Conservation (phyloP, 805 yeast species). For the Starmerella lactis-condensi region DNA sequence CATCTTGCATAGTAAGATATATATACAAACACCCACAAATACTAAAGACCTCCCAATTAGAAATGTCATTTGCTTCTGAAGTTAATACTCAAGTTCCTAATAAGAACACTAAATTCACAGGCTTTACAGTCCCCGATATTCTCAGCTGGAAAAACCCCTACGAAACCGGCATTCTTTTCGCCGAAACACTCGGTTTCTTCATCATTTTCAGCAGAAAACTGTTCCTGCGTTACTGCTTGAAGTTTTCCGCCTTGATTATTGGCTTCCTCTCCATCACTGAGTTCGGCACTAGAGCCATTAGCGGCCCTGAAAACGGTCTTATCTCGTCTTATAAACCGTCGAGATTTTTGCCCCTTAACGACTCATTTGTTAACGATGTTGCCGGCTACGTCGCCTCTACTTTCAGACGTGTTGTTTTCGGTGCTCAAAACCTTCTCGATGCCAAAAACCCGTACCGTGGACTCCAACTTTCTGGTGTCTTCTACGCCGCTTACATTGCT, state of each 20-base stretch:
- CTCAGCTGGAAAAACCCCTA: slow-evolving; percentile 63
- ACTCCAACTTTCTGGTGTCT: slow-evolving; percentile 52
- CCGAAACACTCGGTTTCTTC: slow-evolving; percentile 37
- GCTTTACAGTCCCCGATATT: slow-evolving; percentile 24
- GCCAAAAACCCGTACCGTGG: slow-evolving; percentile 24
- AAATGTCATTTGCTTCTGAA: too few species aligned
- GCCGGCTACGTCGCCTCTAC: slow-evolving; percentile 27
- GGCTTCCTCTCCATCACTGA: slow-evolving; percentile 55
- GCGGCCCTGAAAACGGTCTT: slow-evolving; percentile 52
- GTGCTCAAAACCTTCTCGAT: slow-evolving; percentile 29
- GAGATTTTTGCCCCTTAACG: slow-evolving; percentile 26
- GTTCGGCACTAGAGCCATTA: slow-evolving; percentile 48
- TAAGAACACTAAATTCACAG: slow-evolving; percentile 13
- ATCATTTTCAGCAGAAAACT: slow-evolving; percentile 16
- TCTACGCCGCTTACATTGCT: slow-evolving; percentile 51
- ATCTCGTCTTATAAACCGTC: slow-evolving; percentile 59
- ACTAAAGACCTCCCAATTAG: too few species aligned
- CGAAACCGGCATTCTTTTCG: slow-evolving; percentile 47
- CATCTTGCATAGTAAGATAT: too few species aligned
- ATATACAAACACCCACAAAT: too few species aligned
- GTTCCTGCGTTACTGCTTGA: slow-evolving; percentile 19
- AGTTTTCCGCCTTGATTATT: slow-evolving; percentile 38
- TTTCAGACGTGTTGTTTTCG: slow-evolving; percentile 20
- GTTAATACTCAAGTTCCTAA: too few species aligned
- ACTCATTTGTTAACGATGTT: slow-evolving; percentile 25